phyloP scores from a whole-genome alignment of 2,329 filamentous ascomycete species.

The Falciphora oryzae region DNA sequence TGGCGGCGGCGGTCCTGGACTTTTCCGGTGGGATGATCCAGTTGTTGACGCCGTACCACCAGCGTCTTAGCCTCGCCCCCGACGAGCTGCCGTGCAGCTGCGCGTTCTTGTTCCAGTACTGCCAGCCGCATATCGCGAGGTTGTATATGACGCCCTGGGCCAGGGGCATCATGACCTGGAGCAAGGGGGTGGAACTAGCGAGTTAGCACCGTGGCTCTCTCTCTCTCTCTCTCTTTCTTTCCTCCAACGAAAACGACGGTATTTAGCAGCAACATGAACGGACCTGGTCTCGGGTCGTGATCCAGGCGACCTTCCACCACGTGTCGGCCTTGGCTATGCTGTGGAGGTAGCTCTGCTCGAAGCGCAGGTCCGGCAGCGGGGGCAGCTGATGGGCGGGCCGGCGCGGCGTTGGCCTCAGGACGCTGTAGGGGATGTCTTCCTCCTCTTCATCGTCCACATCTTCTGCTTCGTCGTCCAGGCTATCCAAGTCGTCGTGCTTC shows the following conservation, averaged over 20 bases:
- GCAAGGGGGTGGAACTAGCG: neutral
- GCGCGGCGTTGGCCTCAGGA: constrained; percentile 51
- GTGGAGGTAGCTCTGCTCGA: constrained; percentile 96
- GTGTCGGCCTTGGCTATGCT: constrained; percentile 76
- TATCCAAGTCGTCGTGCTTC: constrained; percentile 38
- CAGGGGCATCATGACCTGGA: constrained; percentile 75
- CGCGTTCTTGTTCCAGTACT: constrained; percentile 77
- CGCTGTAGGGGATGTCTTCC: constrained; percentile 64
- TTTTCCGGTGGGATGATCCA: constrained; percentile 61
- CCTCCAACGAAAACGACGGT: constrained; percentile 3
- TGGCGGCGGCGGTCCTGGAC: constrained; percentile 1
- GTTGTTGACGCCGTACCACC: constrained; percentile 95
- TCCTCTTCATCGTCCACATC: constrained; percentile 45
- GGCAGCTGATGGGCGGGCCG: constrained; percentile 35
- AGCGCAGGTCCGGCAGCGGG: constrained; percentile 80
- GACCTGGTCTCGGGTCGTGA: constrained; percentile 87
- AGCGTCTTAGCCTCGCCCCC: constrained; percentile 73
- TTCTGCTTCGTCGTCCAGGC: constrained; percentile 30
- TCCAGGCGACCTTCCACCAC: constrained; percentile 73
- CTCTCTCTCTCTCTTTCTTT: neutral
- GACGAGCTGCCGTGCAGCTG: constrained; percentile 69
- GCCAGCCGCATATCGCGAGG: constrained; percentile 78
- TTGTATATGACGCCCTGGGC: constrained; percentile 88
- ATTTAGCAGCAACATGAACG: neutral
- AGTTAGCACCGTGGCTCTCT: neutral